Percentiles rank a stretch among this genome's conserved stretches.
phyloP scores from a whole-genome alignment of 345 rosid genomes.

The Sapria himalayana region DNA sequence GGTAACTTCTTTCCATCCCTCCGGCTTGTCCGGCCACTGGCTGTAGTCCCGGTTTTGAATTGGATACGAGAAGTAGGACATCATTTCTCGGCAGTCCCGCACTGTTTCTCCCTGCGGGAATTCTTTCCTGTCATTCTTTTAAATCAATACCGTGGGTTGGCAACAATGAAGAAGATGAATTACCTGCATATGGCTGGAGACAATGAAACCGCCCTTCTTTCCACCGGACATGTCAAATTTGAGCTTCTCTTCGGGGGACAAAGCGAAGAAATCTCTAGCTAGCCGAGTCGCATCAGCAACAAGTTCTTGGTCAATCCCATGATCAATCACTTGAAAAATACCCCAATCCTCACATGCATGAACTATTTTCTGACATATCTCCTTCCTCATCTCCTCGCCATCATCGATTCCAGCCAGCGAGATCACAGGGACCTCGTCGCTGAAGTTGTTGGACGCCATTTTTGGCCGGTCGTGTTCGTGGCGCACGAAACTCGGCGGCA shows the following conservation, averaged over 20 bases:
- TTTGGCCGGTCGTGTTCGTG: conserved; percentile 90
- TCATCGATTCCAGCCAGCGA: conserved; percentile 58
- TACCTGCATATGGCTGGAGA: conserved; percentile 93
- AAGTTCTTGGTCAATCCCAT: conserved; percentile 45
- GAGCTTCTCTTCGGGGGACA: conserved; percentile 67
- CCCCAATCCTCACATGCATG: conserved; percentile 97
- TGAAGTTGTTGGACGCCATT: conserved; percentile 61
- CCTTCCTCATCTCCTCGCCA: conserved; percentile 24
- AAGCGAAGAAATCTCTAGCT: conserved; percentile 61
- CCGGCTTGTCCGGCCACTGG: conserved; percentile 90
- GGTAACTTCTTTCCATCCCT: conserved; percentile 51
- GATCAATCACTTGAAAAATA: conserved; percentile 68
- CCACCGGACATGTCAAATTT: conserved; percentile 86
- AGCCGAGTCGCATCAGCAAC: conserved; percentile 45
- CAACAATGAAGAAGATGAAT: neutral
- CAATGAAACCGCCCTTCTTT: conserved; percentile 90
- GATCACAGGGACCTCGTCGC: conserved; percentile 63
- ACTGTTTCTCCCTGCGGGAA: conserved; percentile 59
- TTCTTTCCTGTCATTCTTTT: no score
- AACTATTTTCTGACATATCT: conserved; percentile 56
- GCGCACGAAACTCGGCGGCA: conserved; percentile 43
- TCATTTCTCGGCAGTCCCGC: conserved; percentile 88
- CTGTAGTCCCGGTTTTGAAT: conserved; percentile 50
- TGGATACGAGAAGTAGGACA: conserved; percentile 86
- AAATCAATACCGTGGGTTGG: neutral